phyloP scores from a whole-genome alignment of 768 basidiomycete species.

The Hemileccinum impolitum region DNA sequence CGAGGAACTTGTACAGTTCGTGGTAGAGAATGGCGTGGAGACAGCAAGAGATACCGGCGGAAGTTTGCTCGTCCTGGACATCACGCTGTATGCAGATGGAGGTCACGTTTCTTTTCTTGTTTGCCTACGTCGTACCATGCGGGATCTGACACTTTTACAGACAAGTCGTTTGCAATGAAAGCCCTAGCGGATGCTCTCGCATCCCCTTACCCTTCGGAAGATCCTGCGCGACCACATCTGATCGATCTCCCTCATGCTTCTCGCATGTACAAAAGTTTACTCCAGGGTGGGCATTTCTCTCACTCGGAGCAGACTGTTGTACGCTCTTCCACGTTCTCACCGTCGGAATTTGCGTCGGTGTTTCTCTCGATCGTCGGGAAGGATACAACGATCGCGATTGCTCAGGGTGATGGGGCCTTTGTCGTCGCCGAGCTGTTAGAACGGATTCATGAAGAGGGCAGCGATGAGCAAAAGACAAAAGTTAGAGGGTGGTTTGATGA shows the following conservation, averaged over 20 bases:
- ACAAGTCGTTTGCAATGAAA: slow-evolving; percentile 62
- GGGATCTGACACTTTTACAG: slow-evolving; percentile 35
- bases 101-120: slow-evolving; percentile 47
- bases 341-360: slow-evolving; percentile 52
- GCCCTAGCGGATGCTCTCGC: slow-evolving; percentile 59
- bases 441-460: slow-evolving; percentile 45
- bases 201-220: slow-evolving; percentile 52
- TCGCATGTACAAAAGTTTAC: slow-evolving; percentile 81
- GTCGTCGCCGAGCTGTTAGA: slow-evolving; percentile 72
- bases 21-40: slow-evolving; percentile 57
- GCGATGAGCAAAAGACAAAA: slow-evolving; percentile 37
- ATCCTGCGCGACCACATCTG: slow-evolving; percentile 51
- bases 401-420: slow-evolving; percentile 63
- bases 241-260: slow-evolving; percentile 83
- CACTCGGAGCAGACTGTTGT: slow-evolving; percentile 55
- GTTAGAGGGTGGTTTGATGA: slow-evolving; percentile 59
- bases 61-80: slow-evolving; percentile 72
- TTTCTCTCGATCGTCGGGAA: slow-evolving; percentile 56
- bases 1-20: slow-evolving; percentile 66
- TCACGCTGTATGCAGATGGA: slow-evolving; percentile 83
- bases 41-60: slow-evolving; percentile 75
- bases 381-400: slow-evolving; percentile 53
- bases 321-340: slow-evolving; percentile 51
- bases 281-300: slow-evolving; percentile 89
- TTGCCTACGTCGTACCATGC: not conserved